phyloP scores from a whole-genome alignment of 345 rosid genomes.

The Mercurialis annua region DNA sequence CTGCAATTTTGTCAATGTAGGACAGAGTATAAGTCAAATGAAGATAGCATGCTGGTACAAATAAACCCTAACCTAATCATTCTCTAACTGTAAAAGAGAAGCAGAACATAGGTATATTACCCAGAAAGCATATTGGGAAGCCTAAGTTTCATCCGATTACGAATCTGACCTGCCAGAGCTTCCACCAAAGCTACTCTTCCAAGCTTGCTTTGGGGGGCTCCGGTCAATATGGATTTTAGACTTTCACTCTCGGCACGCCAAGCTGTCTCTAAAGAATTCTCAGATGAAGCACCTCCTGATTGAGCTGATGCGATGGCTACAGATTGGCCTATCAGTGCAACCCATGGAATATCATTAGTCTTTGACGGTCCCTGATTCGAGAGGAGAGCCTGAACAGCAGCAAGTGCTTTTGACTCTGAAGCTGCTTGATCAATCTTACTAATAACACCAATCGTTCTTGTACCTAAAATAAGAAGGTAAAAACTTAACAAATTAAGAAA shows the following conservation, averaged over 20 bases:
- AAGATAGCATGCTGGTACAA: neutral
- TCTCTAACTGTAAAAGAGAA: neutral
- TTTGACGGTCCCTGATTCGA: conserved; percentile 90
- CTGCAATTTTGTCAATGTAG: conserved; percentile 31
- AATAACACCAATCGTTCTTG: conserved; percentile 89
- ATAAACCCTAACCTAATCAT: neutral
- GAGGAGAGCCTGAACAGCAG: conserved; percentile 94
- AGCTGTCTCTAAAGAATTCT: conserved; percentile 95
- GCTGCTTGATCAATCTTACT: conserved; percentile 96
- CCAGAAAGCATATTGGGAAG: conserved; percentile 93
- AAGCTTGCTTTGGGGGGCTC: conserved; percentile 88
- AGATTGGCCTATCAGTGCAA: conserved; percentile 96
- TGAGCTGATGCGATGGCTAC: conserved; percentile 86
- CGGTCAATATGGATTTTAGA: conserved; percentile 70
- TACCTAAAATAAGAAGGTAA: conserved; percentile 49
- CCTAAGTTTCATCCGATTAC: conserved; percentile 86
- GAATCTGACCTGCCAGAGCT: conserved; percentile 85
- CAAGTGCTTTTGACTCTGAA: conserved; percentile 79
- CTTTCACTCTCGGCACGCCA: conserved; percentile 99
- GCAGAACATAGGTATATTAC: conserved; percentile 36
- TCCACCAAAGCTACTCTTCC: conserved; percentile 95
- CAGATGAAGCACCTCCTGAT: conserved; percentile 62
- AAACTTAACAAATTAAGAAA: neutral
- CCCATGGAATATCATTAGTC: conserved; percentile 94
- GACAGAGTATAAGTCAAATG: conserved; percentile 6